A percentile compares a stretch with the other conserved stretches of the same genome.
These are phyloP conservation scores for Boletus vinaceobasis DNA, from an alignment of 768 basidiomycete genomes.

Conservation along the genomic window DNA sequence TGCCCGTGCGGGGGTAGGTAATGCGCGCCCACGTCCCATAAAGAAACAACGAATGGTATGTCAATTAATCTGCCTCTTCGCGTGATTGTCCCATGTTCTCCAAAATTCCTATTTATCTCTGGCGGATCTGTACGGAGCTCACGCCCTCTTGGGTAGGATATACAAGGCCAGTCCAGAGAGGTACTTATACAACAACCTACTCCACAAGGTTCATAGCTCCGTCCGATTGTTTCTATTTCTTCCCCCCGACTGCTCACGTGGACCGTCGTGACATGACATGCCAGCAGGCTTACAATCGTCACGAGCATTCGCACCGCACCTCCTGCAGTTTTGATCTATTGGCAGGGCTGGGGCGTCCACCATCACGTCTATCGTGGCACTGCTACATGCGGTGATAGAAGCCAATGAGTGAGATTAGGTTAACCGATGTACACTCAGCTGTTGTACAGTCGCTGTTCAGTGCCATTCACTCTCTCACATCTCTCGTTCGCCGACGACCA, in stretches of 20 bases:
- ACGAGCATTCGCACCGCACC: conserved; percentile 1
- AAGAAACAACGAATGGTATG: conserved; percentile 77
- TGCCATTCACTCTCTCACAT: conserved; percentile 12
- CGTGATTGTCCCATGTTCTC: not conserved
- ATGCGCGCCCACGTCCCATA: conserved; percentile 60
- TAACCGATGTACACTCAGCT: conserved; percentile 20
- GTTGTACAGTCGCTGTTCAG: conserved; percentile 23
- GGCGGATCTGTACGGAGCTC: conserved; percentile 3
- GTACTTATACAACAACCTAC: conserved; percentile 69
- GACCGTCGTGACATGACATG: conserved; percentile 5
- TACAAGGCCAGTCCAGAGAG: conserved; percentile 61
- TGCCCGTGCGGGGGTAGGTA: conserved; percentile 56
- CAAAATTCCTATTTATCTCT: not conserved
- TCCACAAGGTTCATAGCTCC: conserved; percentile 57
- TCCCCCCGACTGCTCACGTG: conserved; percentile 5
- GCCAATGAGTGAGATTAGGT: conserved; percentile 11
- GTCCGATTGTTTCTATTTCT: not conserved
- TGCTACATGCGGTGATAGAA: conserved; percentile 10
- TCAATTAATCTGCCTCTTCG: not conserved
- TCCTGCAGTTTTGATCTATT: conserved; percentile 12
- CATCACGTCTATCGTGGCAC: conserved; percentile 1
- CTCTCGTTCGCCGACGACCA: conserved; percentile 18
- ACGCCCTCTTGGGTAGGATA: conserved; percentile 42
- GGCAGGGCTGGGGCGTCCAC: conserved; percentile 1
- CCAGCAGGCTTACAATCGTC: conserved; percentile 6